phyloP scores from a whole-genome alignment of 176 grass and related monocot genomes.

The Hordeum marinum region DNA sequence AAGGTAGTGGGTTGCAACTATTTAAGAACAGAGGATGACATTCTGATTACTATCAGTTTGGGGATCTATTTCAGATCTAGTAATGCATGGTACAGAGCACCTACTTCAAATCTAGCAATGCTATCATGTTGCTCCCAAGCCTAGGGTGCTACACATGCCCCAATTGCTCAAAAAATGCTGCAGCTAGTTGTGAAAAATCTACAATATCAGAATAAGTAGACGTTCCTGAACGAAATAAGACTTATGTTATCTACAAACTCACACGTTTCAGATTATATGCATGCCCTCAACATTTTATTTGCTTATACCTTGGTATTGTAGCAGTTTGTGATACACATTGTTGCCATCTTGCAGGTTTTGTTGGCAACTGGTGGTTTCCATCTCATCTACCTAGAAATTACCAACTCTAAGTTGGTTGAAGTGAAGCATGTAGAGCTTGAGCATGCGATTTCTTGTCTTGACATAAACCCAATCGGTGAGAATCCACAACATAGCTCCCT shows the following conservation, averaged over 20 bases:
- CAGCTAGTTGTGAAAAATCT: background rate
- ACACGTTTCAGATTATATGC: background rate
- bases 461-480: slow-evolving; percentile 74
- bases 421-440: slow-evolving; percentile 77
- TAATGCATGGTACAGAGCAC: background rate
- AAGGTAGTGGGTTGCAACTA: too few species aligned
- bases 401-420: slow-evolving; percentile 66
- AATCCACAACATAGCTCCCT: slow-evolving; percentile 63
- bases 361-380: slow-evolving; percentile 87
- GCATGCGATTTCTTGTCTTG: slow-evolving; percentile 92
- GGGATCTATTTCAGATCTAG: background rate
- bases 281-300: background rate
- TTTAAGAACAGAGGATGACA: background rate
- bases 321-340: background rate
- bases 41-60: background rate
- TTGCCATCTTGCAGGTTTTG: slow-evolving; percentile 57
- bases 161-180: background rate
- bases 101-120: background rate
- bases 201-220: background rate
- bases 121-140: background rate
- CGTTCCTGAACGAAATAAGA: background rate
- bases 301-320: background rate
- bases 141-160: background rate
- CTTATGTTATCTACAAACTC: background rate
- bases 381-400: slow-evolving; percentile 94